Evolutionary conservation across 257 asterid genomes (phyloP).

Genomic region (Verbena officinalis): DNA sequence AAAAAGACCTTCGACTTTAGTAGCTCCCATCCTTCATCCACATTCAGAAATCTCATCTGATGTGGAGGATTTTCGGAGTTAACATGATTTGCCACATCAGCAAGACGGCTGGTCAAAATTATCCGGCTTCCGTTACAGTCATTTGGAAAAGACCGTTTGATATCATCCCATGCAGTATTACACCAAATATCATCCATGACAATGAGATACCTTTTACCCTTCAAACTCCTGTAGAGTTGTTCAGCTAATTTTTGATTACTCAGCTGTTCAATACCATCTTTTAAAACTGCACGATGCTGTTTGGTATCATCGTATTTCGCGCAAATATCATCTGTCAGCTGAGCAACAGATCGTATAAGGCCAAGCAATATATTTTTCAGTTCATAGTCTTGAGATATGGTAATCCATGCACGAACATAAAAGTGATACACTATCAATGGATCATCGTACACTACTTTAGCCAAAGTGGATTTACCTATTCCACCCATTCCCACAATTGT

Average conservation of each 20-base stretch:
- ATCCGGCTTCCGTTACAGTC: constrained; percentile 42
- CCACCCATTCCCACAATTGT: constrained; percentile 41
- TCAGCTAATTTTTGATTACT: constrained; percentile 33
- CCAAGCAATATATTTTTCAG: constrained; percentile 28
- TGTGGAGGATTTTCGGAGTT: constrained; percentile 28
- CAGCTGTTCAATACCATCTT: constrained; percentile 24
- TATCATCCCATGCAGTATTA: constrained; percentile 30
- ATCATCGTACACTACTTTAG: constrained; percentile 37
- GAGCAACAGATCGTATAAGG: constrained; percentile 28
- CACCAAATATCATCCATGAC: constrained; percentile 46
- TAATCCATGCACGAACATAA: constrained; percentile 40
- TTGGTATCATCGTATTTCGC: constrained; percentile 21
- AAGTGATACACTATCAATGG: constrained; percentile 34
- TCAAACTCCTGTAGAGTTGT: constrained; percentile 31
- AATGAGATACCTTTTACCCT: constrained; percentile 40
- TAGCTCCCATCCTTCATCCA: constrained; percentile 44
- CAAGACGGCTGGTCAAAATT: constrained; percentile 38
- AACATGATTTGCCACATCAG: constrained; percentile 32
- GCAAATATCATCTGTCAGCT: constrained; percentile 20
- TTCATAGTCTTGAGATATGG: constrained; percentile 35
- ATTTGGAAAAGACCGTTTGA: constrained; percentile 42
- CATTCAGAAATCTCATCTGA: constrained; percentile 33
- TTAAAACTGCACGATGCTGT: constrained; percentile 15
- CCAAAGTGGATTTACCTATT: constrained; percentile 42
- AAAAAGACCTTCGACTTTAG: constrained; percentile 32